A percentile compares a stretch with the other conserved stretches of the same genome.
phyloP scores from a whole-genome alignment of 2,329 filamentous ascomycete species.

The Arthroderma uncinatum region DNA sequence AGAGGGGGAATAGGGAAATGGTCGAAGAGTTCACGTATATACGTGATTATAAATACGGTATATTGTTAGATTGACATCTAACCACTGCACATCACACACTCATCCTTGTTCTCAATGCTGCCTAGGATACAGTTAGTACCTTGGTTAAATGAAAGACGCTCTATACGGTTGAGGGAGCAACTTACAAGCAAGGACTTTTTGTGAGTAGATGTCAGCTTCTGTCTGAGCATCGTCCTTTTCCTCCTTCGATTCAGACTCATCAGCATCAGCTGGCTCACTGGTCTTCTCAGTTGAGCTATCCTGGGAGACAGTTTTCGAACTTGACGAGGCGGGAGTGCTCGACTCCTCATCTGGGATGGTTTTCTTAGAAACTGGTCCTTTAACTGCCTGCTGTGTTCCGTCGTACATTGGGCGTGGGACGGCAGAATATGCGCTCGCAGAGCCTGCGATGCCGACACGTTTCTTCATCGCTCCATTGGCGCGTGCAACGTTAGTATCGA shows the following conservation, averaged over 20 bases:
- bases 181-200: slow-evolving; percentile 79
- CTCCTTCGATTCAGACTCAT: neutral
- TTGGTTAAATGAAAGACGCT: neutral
- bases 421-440: slow-evolving; percentile 47
- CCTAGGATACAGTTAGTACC: slow-evolving; percentile 39
- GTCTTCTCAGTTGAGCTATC: slow-evolving; percentile 21
- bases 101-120: slow-evolving; percentile 94
- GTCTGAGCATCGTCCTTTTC: slow-evolving; percentile 47
- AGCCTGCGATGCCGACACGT: slow-evolving; percentile 49
- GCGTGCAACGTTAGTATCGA: slow-evolving; percentile 66
- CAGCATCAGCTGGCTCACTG: neutral
- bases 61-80: slow-evolving; percentile 34
- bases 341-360: slow-evolving; percentile 56
- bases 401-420: slow-evolving; percentile 57
- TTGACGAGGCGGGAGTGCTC: slow-evolving; percentile 39
- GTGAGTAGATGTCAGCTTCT: slow-evolving; percentile 84
- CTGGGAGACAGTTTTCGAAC: slow-evolving; percentile 22
- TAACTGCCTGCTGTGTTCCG: slow-evolving; percentile 33
- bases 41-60: neutral
- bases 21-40: neutral
- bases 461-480: slow-evolving; percentile 53
- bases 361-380: slow-evolving; percentile 52
- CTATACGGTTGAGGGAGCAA: slow-evolving; percentile 17
- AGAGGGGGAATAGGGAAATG: neutral
- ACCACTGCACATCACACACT: slow-evolving; percentile 95